These are phyloP conservation scores for Diospyros lotus DNA, from an alignment of 148 eudicot genomes.

Conservation along the genomic window DNA sequence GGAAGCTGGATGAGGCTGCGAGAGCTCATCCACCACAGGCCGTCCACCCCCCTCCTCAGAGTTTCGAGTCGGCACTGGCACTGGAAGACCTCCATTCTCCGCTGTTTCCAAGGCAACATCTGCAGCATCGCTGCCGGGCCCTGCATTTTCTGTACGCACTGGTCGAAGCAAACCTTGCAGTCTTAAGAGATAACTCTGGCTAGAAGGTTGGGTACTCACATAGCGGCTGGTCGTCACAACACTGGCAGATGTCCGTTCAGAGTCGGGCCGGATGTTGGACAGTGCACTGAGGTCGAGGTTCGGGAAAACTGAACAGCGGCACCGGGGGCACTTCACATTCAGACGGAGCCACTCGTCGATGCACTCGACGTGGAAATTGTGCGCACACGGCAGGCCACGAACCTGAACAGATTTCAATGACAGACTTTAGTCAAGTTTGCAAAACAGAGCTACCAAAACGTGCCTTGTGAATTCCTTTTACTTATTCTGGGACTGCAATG, in stretches of 20 bases:
- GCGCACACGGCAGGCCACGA: slow-evolving; percentile 96
- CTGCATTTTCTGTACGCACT: slow-evolving; percentile 46
- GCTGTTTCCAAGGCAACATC: slow-evolving; percentile 43
- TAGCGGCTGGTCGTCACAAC: slow-evolving; percentile 53
- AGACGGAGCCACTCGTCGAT: slow-evolving; percentile 94
- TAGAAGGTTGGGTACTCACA: slow-evolving; percentile 61
- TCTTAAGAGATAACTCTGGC: slow-evolving; percentile 76
- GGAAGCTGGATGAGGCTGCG: slow-evolving; percentile 20
- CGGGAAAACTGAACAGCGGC: slow-evolving; percentile 89
- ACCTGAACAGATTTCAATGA: slow-evolving; percentile 45
- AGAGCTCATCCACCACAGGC: neutral
- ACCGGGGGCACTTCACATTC: slow-evolving; percentile 92
- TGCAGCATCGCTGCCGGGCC: slow-evolving; percentile 31
- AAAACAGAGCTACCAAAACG: neutral
- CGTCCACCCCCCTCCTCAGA: slow-evolving; percentile 2
- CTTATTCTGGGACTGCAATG: neutral
- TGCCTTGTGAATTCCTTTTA: neutral
- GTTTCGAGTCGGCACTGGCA: neutral
- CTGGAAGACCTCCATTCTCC: slow-evolving; percentile 44
- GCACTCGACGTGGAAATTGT: slow-evolving; percentile 94
- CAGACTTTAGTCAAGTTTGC: neutral
- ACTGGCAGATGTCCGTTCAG: slow-evolving; percentile 50
- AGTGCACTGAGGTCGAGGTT: slow-evolving; percentile 89
- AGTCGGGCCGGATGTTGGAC: slow-evolving; percentile 65
- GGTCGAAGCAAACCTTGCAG: slow-evolving; percentile 75